These are phyloP conservation scores for Silene vulgaris DNA, from an alignment of 179 eudicot species.

Conservation along the genomic window DNA sequence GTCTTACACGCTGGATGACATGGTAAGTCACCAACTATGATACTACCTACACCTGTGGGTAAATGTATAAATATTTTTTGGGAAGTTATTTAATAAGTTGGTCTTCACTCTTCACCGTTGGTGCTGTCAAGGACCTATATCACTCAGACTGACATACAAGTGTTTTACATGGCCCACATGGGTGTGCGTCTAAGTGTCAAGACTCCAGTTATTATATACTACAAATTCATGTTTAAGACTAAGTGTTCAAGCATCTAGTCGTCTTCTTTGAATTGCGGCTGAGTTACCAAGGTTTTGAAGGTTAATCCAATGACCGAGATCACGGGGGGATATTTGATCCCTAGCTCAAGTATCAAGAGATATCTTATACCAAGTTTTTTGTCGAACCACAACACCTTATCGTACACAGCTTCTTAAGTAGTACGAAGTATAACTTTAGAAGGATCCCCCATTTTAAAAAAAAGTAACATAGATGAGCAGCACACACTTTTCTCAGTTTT, in stretches of 20 bases:
- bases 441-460: neutral
- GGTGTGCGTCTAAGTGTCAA: neutral
- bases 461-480: neutral
- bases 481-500: conserved; percentile 8
- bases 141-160: neutral
- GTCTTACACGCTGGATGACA: conserved; percentile 78
- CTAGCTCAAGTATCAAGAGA: too few relatives aligned
- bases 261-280: too few relatives aligned
- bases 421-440: neutral
- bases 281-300: too few relatives aligned
- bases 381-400: neutral
- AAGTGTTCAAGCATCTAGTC: neutral
- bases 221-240: neutral
- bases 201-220: neutral
- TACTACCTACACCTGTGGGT: neutral
- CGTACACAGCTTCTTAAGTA: neutral
- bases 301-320: too few relatives aligned
- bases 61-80: neutral
- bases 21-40: conserved; percentile 43
- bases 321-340: neutral
- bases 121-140: neutral
- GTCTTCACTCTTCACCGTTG: neutral
- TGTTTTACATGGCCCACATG: neutral
- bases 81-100: neutral
- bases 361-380: neutral